Conservation (phyloP, 257 asterid genomes). For the Paraleonurus japonicus region DNA sequence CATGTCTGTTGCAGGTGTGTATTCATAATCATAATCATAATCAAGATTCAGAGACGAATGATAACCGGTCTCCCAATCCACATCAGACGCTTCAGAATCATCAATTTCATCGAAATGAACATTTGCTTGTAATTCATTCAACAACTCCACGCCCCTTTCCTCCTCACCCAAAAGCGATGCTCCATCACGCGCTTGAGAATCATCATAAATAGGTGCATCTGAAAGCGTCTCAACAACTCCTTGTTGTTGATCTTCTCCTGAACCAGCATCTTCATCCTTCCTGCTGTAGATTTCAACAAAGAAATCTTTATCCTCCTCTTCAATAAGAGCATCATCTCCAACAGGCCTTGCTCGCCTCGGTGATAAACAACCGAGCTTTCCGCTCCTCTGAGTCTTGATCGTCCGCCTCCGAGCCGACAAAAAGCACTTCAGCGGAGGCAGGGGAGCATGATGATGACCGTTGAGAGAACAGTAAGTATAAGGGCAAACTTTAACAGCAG, state of each 20-base stretch:
- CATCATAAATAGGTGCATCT: constrained; percentile 11
- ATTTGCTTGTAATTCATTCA: neutral
- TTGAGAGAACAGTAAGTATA: constrained; percentile 86
- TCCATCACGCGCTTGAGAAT: no score
- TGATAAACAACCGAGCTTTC: constrained; percentile 50
- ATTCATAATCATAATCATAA: constrained; percentile 26
- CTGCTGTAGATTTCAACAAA: constrained; percentile 50
- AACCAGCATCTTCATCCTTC: constrained; percentile 27
- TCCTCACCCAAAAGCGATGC: neutral
- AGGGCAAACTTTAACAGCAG: constrained; percentile 70
- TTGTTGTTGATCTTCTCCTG: neutral
- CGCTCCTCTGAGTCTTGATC: constrained; percentile 54
- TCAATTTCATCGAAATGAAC: constrained; percentile 16
- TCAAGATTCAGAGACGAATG: constrained; percentile 33
- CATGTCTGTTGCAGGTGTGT: constrained; percentile 5
- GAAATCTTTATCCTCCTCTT: constrained; percentile 37
- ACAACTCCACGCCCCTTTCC: no score
- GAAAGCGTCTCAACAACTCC: neutral
- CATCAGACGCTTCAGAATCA: constrained; percentile 43
- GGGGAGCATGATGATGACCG: constrained; percentile 69
- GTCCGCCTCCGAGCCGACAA: constrained; percentile 58
- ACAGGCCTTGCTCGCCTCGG: constrained; percentile 39
- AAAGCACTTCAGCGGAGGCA: constrained; percentile 72
- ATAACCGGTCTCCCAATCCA: constrained; percentile 53
- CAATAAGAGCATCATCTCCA: constrained; percentile 14